phyloP scores from a whole-genome alignment of 2,329 filamentous ascomycete species.

The Arthrobotrys conoides region DNA sequence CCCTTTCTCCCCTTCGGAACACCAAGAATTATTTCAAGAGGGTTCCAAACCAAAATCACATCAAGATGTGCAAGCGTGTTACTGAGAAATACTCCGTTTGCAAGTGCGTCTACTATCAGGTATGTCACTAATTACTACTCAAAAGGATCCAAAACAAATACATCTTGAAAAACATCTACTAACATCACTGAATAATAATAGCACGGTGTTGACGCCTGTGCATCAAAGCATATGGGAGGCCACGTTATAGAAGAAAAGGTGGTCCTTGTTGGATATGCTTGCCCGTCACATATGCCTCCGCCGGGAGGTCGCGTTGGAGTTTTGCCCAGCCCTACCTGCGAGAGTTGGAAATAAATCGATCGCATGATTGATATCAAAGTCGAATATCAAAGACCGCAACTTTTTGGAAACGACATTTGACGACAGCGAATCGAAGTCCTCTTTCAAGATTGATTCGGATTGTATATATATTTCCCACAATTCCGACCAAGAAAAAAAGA shows the following conservation, averaged over 20 bases:
- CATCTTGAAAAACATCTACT: constrained; percentile 15
- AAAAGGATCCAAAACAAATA: constrained; percentile 44
- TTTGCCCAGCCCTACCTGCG: constrained; percentile 50
- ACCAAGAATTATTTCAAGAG: constrained; percentile 16
- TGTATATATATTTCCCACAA: constrained; percentile 51
- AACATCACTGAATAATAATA: constrained; percentile 19
- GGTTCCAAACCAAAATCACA: constrained; percentile 44
- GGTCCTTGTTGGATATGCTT: constrained; percentile 86
- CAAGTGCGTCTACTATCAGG: constrained; percentile 85
- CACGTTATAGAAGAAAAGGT: constrained; percentile 81
- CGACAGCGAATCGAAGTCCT: constrained; percentile 1
- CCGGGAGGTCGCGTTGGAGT: constrained; percentile 53
- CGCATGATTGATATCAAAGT: background rate
- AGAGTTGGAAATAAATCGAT: constrained; percentile 54
- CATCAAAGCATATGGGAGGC: constrained; percentile 79
- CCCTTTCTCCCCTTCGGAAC: background rate
- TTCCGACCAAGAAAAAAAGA: constrained; percentile 7
- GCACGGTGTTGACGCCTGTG: constrained; percentile 87
- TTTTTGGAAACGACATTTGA: constrained; percentile 13
- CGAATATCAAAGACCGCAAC: constrained; percentile 18
- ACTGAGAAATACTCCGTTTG: constrained; percentile 89
- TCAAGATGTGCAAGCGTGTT: constrained; percentile 86
- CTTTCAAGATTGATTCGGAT: constrained; percentile 18
- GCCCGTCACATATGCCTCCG: constrained; percentile 71
- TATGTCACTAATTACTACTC: constrained; percentile 23